Conservation (phyloP, 179 eudicot genomes). For the Drosera spatulata region DNA sequence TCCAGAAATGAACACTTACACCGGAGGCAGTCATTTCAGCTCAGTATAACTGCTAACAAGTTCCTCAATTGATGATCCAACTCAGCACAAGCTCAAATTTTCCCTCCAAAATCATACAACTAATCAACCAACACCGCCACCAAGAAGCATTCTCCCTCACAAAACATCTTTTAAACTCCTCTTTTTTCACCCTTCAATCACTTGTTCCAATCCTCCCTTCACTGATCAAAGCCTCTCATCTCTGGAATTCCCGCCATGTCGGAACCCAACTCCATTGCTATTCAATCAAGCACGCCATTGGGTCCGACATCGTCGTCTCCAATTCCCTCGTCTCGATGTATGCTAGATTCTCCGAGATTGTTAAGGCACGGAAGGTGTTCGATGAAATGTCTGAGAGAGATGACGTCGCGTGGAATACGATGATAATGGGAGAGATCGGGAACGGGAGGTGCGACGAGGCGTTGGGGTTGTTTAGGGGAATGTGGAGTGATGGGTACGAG, state of each 20-base stretch:
- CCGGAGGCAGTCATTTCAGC: no score
- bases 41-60: no score
- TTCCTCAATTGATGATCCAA: constrained; percentile 4
- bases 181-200: constrained; percentile 4
- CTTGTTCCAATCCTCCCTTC: constrained; percentile 30
- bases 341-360: constrained; percentile 17
- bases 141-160: constrained; percentile 24
- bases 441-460: constrained; percentile 22
- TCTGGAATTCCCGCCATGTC: constrained; percentile 12
- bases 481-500: constrained; percentile 21
- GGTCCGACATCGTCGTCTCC: constrained; percentile 22
- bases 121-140: constrained; percentile 17
- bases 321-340: constrained; percentile 36
- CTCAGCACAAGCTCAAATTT: not conserved
- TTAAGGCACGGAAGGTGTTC: constrained; percentile 7
- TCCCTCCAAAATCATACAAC: constrained; percentile 9
- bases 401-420: constrained; percentile 31
- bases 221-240: constrained; percentile 29
- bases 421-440: constrained; percentile 28
- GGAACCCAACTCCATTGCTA: constrained; percentile 27
- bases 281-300: constrained; percentile 21
- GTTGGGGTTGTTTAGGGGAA: constrained; percentile 21
- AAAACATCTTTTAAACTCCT: constrained; percentile 15
- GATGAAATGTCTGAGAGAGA: constrained; percentile 28
- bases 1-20: no score